These are phyloP conservation scores for Monosporozyma yasuniensis DNA, from an alignment of 805 yeast species.

Conservation along the genomic window DNA sequence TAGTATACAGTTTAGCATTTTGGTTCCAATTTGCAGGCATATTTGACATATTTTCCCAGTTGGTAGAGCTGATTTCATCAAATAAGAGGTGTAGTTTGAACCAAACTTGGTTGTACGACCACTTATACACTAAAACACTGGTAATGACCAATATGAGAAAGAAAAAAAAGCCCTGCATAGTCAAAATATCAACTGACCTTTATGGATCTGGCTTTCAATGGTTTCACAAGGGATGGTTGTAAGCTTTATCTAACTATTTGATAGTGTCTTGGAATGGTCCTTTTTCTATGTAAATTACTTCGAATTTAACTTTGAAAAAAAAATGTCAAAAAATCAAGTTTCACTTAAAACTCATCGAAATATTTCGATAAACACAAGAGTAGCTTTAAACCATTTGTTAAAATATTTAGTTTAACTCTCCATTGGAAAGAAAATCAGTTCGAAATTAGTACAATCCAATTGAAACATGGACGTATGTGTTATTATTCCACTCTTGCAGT, in stretches of 20 bases:
- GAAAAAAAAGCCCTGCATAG: slow-evolving; percentile 11
- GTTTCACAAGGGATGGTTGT: neutral
- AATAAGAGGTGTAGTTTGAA: slow-evolving; percentile 16
- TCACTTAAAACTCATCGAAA: neutral
- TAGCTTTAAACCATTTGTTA: neutral
- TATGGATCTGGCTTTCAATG: neutral
- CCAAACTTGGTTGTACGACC: slow-evolving; percentile 18
- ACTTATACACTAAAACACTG: slow-evolving; percentile 9
- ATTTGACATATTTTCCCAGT: slow-evolving; percentile 3
- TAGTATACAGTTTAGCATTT: slow-evolving; percentile 6
- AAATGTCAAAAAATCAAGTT: neutral
- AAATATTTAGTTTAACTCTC: neutral
- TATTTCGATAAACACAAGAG: neutral
- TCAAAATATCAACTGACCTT: neutral
- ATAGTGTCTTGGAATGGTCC: neutral
- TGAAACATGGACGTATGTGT: neutral
- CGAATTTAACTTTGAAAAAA: neutral
- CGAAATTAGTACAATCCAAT: neutral
- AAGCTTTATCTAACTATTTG: neutral
- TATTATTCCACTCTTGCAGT: neutral
- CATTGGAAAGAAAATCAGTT: neutral
- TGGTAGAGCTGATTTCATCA: slow-evolving; percentile 13
- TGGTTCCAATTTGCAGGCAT: slow-evolving; percentile 8
- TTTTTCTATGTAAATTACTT: neutral
- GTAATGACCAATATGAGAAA: slow-evolving; percentile 5